Base-by-base conservation (phyloP, 495 filamentous ascomycete genomes). In the Lophiostoma macrostomum region DNA sequence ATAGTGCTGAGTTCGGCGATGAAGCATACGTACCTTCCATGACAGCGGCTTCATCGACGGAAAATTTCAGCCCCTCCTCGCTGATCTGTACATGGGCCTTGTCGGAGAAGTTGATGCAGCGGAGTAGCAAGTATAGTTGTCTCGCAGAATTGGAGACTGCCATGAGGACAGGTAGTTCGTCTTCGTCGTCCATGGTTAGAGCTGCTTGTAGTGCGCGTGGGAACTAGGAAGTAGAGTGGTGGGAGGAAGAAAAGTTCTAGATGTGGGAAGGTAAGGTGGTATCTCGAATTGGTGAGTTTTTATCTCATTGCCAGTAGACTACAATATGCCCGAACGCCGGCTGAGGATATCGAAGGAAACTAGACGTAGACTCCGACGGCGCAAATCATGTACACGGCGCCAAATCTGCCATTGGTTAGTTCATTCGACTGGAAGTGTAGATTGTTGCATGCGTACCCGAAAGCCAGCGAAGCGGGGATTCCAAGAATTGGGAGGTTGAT, bases 341-440 rank as follows among this genome's bases (percentile, higher is more conserved):
- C 37, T 7, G 48, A 30, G 14, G 32, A 22, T 19, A 39, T 31
- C 32, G 46, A 59, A 60, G 41, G 52, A 49, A 51, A 56, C 75
- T 83, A 98, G 71, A 98, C 93, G 83, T 98, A 98, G 66, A 98
- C 94, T 65, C 93, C 93, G 67, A 90, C 93, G 19, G 90, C 93
- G 71, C 93, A 98, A 67, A 98, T 96, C 84, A 95, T 91, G 76
- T 88, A 95, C 18, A 97, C 90, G 37, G 91, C 87, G 56, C 94
- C 93, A 69, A 96, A 90, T 34, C 93, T 98, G 66, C 1, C 7
- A 1, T 10, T 27, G 5, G 14, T 60, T 25, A 56, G 35, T 32
- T 12, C 53, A 49, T 56, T 65, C 35, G 36, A 50, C 10, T 28
- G 11, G 23, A 18, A 14, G 18, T 24, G 37, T 27, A 29, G 29